These are phyloP conservation scores for Boletus sp. DNA, from an alignment of 768 basidiomycete species.

Conservation along the genomic window DNA sequence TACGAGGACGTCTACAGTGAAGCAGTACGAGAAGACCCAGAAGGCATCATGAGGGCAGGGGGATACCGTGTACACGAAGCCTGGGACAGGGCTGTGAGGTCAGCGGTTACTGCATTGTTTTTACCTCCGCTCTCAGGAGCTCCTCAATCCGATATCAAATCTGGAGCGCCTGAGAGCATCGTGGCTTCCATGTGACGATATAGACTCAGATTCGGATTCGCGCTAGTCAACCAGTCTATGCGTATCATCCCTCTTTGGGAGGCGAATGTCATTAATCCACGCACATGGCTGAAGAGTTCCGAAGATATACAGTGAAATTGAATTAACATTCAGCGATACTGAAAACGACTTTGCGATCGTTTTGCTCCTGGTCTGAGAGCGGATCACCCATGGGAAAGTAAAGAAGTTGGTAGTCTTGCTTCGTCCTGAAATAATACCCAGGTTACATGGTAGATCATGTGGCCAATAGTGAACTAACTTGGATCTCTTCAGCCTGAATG, in stretches of 20 bases:
- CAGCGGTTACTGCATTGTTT: conserved; percentile 71
- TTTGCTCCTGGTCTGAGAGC: conserved; percentile 51
- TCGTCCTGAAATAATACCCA: conserved; percentile 15
- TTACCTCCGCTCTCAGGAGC: conserved; percentile 45
- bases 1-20: conserved; percentile 77
- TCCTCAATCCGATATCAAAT: conserved; percentile 5
- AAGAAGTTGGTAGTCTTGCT: conserved; percentile 74
- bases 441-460: neutral
- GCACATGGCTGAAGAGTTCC: neutral
- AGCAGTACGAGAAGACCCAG: conserved; percentile 69
- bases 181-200: conserved; percentile 39
- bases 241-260: neutral
- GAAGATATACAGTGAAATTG: neutral
- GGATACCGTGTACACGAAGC: conserved; percentile 81
- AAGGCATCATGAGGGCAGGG: conserved; percentile 78
- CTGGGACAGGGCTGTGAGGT: conserved; percentile 78
- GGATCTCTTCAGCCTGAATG: conserved; percentile 46
- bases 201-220: conserved; percentile 1
- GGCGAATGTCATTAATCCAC: neutral
- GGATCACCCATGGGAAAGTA: conserved; percentile 73
- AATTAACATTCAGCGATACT: conserved; percentile 40
- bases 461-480: conserved; percentile 36
- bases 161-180: conserved; percentile 36
- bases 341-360: conserved; percentile 47
- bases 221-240: neutral